Conservation (phyloP, 2,329 filamentous ascomycete species). For the Capronia coronata region DNA sequence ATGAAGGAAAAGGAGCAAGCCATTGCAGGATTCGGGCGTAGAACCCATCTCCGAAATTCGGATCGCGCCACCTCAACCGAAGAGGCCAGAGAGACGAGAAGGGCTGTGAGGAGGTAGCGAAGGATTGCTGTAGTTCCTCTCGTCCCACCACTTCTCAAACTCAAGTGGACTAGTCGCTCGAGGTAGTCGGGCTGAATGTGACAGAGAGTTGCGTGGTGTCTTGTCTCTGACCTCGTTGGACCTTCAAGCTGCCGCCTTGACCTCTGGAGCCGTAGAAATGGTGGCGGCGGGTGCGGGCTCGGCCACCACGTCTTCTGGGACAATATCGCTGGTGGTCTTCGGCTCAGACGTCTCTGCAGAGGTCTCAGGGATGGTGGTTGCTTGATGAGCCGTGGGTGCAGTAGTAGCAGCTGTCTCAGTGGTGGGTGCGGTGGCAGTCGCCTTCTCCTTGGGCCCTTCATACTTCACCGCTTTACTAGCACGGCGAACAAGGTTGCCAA, state of each 20-base stretch:
- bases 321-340: constrained; percentile 21
- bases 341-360: constrained; percentile 24
- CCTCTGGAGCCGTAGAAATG: constrained; percentile 21
- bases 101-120: constrained; percentile 27
- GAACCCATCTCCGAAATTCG: constrained; percentile 4
- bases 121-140: constrained; percentile 23
- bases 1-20: constrained; percentile 2
- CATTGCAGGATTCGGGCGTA: constrained; percentile 2
- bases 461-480: constrained; percentile 44
- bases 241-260: constrained; percentile 30
- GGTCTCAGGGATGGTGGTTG: constrained; percentile 5
- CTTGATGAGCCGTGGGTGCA: neutral
- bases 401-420: constrained; percentile 23
- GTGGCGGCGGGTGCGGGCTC: constrained; percentile 11
- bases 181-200: constrained; percentile 26
- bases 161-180: constrained; percentile 29
- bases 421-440: constrained; percentile 31
- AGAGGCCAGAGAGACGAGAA: constrained; percentile 30
- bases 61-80: constrained; percentile 23
- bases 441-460: constrained; percentile 31
- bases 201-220: constrained; percentile 27
- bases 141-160: constrained; percentile 32
- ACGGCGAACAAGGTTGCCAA: constrained; percentile 45
- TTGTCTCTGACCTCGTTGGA: constrained; percentile 29
- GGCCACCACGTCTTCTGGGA: constrained; percentile 17